Percentiles rank a stretch among this genome's conserved stretches.
Evolutionary conservation across 2,329 filamentous ascomycete genomes (phyloP).

Genomic region (Westerdykella ornata): DNA sequence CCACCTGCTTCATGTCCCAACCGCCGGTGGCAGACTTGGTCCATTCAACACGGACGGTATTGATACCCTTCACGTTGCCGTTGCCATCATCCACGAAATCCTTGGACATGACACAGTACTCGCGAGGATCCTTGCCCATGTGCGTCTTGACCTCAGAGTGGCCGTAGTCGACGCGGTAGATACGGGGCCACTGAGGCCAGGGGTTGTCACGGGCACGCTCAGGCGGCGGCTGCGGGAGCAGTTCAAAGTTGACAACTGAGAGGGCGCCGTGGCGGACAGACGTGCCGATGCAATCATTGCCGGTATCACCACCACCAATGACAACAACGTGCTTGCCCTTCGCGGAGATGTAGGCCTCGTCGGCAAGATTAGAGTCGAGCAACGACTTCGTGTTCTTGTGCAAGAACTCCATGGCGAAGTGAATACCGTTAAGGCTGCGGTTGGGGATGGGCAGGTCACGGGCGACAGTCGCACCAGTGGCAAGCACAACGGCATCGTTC

Average conservation of each 20-base stretch:
- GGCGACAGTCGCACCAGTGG: slow-evolving; percentile 87
- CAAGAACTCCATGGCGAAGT: slow-evolving; percentile 96
- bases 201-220: slow-evolving; percentile 92
- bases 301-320: slow-evolving; percentile 95
- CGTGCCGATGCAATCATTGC: slow-evolving; percentile 96
- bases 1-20: slow-evolving; percentile 98
- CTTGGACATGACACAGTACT: slow-evolving; percentile 98
- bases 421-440: slow-evolving; percentile 80
- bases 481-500: slow-evolving; percentile 81
- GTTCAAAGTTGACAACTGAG: slow-evolving; percentile 92
- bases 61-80: slow-evolving; percentile 90
- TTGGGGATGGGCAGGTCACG: slow-evolving; percentile 88
- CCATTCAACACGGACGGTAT: slow-evolving; percentile 93
- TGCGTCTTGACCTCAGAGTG: slow-evolving; percentile 94
- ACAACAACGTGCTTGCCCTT: slow-evolving; percentile 95
- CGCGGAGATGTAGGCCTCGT: slow-evolving; percentile 83
- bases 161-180: slow-evolving; percentile 97
- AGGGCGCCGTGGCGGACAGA: slow-evolving; percentile 93
- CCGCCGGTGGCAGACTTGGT: slow-evolving; percentile 81
- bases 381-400: slow-evolving; percentile 98
- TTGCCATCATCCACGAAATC: slow-evolving; percentile 86
- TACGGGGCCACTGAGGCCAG: slow-evolving; percentile 96
- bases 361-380: slow-evolving; percentile 79
- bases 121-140: slow-evolving; percentile 90
- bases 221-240: slow-evolving; percentile 83